Percentiles rank a stretch among this genome's conserved stretches.
These are phyloP conservation scores for Kalmanozyma brasiliensis DNA, from an alignment of 1,284 basidiomycete genomes.

Conservation along the genomic window DNA sequence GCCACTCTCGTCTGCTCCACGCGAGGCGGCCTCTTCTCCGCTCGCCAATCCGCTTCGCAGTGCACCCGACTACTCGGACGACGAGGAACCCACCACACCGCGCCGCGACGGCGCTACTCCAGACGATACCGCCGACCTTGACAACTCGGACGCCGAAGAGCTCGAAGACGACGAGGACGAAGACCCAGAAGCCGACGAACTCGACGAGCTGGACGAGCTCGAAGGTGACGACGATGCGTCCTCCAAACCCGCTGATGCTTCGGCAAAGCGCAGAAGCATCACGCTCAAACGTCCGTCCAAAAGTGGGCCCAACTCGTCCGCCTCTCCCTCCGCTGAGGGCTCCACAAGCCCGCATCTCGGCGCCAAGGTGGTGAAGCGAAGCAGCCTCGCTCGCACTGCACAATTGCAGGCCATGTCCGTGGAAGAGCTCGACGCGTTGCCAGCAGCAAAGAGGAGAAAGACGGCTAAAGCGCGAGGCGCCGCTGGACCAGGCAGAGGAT, in stretches of 20 bases:
- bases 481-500: conserved; percentile 63
- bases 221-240: conserved; percentile 31
- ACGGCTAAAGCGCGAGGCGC: conserved; percentile 63
- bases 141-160: conserved; percentile 18
- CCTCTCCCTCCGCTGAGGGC: conserved; percentile 34
- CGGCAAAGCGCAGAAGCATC: conserved; percentile 36
- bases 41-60: conserved; percentile 39
- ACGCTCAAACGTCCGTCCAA: conserved; percentile 38
- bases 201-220: conserved; percentile 45
- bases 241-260: conserved; percentile 9
- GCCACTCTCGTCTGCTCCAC: conserved; percentile 43
- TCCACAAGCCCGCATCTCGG: conserved; percentile 30
- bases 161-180: conserved; percentile 25
- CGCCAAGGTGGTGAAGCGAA: conserved; percentile 18
- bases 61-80: conserved; percentile 44
- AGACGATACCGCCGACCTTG: conserved; percentile 1
- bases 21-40: conserved; percentile 46
- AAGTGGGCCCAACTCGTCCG: conserved; percentile 15
- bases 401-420: conserved; percentile 46
- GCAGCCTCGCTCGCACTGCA: conserved; percentile 21
- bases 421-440: conserved; percentile 64
- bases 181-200: conserved; percentile 40
- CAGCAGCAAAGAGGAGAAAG: conserved; percentile 64
- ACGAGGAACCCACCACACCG: conserved; percentile 20
- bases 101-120: conserved; percentile 4